Evolutionary conservation across 23 red algal genomes (phyloP).

Genomic region (Porphyridium purpureum): DNA sequence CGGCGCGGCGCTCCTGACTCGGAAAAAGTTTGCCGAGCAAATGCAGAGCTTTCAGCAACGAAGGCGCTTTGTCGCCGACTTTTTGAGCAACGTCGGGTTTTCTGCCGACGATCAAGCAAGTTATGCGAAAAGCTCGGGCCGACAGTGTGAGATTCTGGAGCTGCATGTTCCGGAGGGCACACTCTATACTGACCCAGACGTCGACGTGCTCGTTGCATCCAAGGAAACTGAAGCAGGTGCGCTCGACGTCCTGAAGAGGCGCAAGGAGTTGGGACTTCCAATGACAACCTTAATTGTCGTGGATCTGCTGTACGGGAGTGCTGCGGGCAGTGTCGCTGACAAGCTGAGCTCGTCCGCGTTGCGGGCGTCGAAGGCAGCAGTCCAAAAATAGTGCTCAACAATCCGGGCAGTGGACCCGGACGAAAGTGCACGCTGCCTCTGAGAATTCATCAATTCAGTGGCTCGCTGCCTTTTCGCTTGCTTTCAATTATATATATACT

Average conservation of each 20-base stretch:
- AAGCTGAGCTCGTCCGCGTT: conserved; percentile 68
- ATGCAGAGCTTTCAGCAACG: conserved; percentile 34
- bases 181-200: conserved; percentile 15
- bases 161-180: conserved; percentile 47
- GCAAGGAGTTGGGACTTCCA: conserved; percentile 14
- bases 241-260: conserved; percentile 13
- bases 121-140: no score
- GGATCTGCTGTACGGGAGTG: conserved; percentile 29
- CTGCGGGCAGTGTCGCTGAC: not conserved
- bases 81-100: conserved; percentile 34
- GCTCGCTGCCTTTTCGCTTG: no score
- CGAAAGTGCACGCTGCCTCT: no score
- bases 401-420: no score
- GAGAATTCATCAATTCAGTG: no score
- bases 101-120: conserved; percentile 5
- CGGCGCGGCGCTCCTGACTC: conserved; percentile 16
- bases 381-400: no score
- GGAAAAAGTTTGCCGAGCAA: conserved; percentile 23
- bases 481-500: no score
- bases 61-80: conserved; percentile 17
- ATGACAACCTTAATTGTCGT: conserved; percentile 49
- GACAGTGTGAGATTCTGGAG: no score
- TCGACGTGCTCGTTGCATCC: conserved; percentile 67
- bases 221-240: conserved; percentile 41
- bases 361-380: conserved; percentile 22